Percentiles rank a stretch among this genome's conserved stretches.
phyloP scores from a whole-genome alignment of 2,329 filamentous ascomycete species.

The Penicillium thymicola region DNA sequence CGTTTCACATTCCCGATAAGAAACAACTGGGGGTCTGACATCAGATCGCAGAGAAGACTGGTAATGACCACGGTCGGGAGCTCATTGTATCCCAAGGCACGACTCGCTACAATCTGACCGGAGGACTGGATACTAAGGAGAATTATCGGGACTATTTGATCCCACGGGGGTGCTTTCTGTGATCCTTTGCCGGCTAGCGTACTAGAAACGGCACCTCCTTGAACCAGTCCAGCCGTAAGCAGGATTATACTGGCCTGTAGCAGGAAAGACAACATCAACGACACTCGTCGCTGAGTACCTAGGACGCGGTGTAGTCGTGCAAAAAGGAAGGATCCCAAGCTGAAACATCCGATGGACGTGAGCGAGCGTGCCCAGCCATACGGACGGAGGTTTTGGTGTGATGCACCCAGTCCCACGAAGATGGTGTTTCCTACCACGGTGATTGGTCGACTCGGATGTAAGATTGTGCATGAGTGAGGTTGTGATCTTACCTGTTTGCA shows the following conservation, averaged over 20 bases:
- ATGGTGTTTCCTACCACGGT: constrained; percentile 40
- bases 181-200: neutral
- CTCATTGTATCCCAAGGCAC: constrained; percentile 29
- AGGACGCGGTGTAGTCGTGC: constrained; percentile 33
- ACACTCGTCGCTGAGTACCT: constrained; percentile 22
- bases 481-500: constrained; percentile 32
- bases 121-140: constrained; percentile 32
- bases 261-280: constrained; percentile 29
- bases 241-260: constrained; percentile 29
- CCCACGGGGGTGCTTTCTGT: constrained; percentile 13
- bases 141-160: constrained; percentile 29
- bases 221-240: constrained; percentile 26
- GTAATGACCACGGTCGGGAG: constrained; percentile 36
- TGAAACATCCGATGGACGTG: constrained; percentile 44
- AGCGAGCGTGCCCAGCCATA: constrained; percentile 47
- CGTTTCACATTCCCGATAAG: constrained; percentile 27
- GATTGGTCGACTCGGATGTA: neutral
- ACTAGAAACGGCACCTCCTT: constrained; percentile 25
- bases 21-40: constrained; percentile 30
- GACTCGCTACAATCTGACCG: constrained; percentile 31
- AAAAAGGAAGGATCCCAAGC: constrained; percentile 42
- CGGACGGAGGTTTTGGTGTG: constrained; percentile 39
- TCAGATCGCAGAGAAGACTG: constrained; percentile 24
- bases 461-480: neutral
- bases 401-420: constrained; percentile 43